These are phyloP conservation scores for Euclidium syriacum DNA, from an alignment of 345 rosid genomes.

Conservation along the genomic window DNA sequence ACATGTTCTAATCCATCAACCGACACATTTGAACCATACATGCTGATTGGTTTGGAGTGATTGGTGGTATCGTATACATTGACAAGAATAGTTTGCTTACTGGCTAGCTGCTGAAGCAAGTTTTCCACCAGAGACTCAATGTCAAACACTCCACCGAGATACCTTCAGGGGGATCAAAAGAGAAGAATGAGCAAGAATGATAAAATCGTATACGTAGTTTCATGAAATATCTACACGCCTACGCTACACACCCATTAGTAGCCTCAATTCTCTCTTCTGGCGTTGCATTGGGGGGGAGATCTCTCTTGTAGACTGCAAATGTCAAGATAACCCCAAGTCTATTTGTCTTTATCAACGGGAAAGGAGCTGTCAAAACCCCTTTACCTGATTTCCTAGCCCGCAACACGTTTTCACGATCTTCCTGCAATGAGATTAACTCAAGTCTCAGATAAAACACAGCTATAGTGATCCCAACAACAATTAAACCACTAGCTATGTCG, in stretches of 20 bases:
- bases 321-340: constrained; percentile 96
- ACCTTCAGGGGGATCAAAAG: constrained; percentile 42
- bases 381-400: constrained; percentile 86
- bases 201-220: not conserved
- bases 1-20: constrained; percentile 54
- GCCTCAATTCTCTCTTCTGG: constrained; percentile 79
- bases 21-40: constrained; percentile 74
- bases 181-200: constrained; percentile 8
- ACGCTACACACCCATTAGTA: constrained; percentile 66
- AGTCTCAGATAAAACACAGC: not conserved
- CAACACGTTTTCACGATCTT: constrained; percentile 84
- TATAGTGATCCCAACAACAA: too few relatives aligned
- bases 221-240: not conserved
- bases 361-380: constrained; percentile 96
- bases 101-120: constrained; percentile 93
- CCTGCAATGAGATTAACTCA: constrained; percentile 39
- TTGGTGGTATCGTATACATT: constrained; percentile 82
- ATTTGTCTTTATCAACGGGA: constrained; percentile 75
- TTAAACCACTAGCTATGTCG: too few relatives aligned
- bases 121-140: constrained; percentile 89
- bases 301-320: constrained; percentile 82
- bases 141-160: constrained; percentile 90
- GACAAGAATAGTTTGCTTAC: constrained; percentile 88
- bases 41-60: constrained; percentile 71
- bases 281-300: constrained; percentile 74